Evolutionary conservation across 2,329 filamentous ascomycete genomes (phyloP).

Genomic region (Fusarium sp.): DNA sequence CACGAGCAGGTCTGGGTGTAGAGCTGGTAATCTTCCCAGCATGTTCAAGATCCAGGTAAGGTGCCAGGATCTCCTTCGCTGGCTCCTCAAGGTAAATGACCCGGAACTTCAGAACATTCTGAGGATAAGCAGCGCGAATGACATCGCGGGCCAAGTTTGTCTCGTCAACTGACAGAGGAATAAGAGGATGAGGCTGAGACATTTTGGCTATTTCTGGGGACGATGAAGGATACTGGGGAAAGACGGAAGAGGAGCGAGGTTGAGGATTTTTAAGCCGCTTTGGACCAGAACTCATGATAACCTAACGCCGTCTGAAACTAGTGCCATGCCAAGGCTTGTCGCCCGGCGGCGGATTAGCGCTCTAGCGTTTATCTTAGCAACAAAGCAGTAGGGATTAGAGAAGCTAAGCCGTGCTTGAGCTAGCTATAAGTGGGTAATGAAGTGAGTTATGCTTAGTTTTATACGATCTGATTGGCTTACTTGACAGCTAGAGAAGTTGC

Average conservation of each 20-base stretch:
- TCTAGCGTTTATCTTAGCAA: neutral
- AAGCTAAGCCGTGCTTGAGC: accelerated
- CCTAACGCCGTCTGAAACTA: neutral
- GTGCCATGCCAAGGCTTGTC: neutral
- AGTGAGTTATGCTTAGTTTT: neutral
- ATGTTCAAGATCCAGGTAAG: neutral
- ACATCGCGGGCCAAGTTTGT: neutral
- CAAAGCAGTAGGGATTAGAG: neutral
- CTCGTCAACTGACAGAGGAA: neutral
- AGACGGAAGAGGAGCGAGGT: accelerated
- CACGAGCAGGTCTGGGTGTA: neutral
- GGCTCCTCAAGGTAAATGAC: neutral
- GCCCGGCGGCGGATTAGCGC: neutral
- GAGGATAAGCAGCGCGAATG: neutral
- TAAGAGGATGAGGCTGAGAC: neutral
- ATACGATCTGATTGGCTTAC: accelerated
- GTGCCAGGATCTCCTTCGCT: accelerated
- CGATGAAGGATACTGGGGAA: neutral
- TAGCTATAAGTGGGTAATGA: neutral
- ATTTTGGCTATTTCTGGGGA: neutral
- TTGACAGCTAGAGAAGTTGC: accelerated
- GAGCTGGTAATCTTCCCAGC: neutral
- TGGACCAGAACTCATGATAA: neutral
- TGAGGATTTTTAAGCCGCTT: neutral
- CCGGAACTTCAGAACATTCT: neutral